Evolutionary conservation across 306 rosid genomes (phyloP), one percentile per base, ranked within the genome.

Genomic region (Quercus dentata): DNA sequence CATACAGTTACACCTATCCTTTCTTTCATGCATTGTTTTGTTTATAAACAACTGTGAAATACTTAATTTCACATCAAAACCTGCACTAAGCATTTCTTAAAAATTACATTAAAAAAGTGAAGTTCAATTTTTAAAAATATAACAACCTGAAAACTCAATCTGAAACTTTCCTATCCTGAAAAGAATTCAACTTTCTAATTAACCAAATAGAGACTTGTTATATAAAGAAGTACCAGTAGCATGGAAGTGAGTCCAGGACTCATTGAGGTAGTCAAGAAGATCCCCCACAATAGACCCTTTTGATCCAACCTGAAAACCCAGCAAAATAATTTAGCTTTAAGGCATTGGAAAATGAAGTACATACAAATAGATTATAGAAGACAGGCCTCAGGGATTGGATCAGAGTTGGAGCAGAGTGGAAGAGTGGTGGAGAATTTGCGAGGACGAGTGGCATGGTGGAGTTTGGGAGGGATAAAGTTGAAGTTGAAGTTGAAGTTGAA

Each of bases 191-290:
- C 5, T 13, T 63, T 15, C 69, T 63, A 31, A 28, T 27, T 63
- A 28, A 28, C n/a, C 41, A 63, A 35, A 64, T 15, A 28, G 10
- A 31, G 44, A 64, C 70, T 14, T 30, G 10, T 30, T 2, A 15
- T 64, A 30, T 35, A 41, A 11, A 8, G 1, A 19, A 2, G 69
- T 87, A 89, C 98, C 98, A 6, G 99, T 92, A 68, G 99, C 97
- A 77, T 95, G 97, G 85, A 95, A 95, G 64, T 95, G 99, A 15
- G 99, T 95, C 98, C 99, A 95, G 3, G 98, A 92, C 49, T 95
- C 94, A 80, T 95, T 95, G 56, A 95, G 94, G 75, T 91, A 95
- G 78, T 90, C 89, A 75, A 95, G 92, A 51, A 92, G 86, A 73
- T 90, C 91, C 33, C 84, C 85, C n/a, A 92, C 97, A 14, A 92